Evolutionary conservation across 257 asterid species (phyloP).

Genomic region (Solanum appendiculatum): DNA sequence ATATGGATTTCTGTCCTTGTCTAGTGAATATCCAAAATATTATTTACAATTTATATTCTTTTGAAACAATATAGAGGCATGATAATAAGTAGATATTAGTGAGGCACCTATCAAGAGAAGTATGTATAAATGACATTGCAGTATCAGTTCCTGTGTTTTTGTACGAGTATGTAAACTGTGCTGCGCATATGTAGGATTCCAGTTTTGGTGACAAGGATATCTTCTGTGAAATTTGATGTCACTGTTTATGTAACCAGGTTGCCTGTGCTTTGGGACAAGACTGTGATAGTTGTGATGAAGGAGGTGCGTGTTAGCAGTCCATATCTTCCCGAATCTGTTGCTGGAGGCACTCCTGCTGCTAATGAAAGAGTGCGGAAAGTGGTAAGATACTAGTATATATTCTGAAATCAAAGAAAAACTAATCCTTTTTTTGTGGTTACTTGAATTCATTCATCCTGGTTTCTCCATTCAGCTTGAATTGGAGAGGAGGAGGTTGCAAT

Average conservation of each 20-base stretch:
- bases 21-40: neutral
- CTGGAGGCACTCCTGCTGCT: constrained; percentile 92
- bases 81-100: neutral
- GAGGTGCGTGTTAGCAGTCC: constrained; percentile 96
- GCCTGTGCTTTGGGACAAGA: constrained; percentile 94
- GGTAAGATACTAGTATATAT: constrained; percentile 34
- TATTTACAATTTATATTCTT: neutral
- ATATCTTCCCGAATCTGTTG: constrained; percentile 81
- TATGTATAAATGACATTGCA: neutral
- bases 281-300: constrained; percentile 87
- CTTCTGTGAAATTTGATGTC: constrained; percentile 1
- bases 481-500: constrained; percentile 35
- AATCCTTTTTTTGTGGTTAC: neutral
- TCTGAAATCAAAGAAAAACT: neutral
- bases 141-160: neutral
- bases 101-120: neutral
- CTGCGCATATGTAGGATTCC: neutral
- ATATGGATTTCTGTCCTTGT: neutral
- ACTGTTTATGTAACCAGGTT: constrained; percentile 40
- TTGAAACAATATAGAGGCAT: neutral
- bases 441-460: neutral
- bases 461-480: constrained; percentile 44
- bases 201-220: neutral
- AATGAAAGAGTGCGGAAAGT: constrained; percentile 95
- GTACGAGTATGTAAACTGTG: neutral